Evolutionary conservation across 345 rosid genomes (phyloP).

Genomic region (Hibiscus mutabilis): DNA sequence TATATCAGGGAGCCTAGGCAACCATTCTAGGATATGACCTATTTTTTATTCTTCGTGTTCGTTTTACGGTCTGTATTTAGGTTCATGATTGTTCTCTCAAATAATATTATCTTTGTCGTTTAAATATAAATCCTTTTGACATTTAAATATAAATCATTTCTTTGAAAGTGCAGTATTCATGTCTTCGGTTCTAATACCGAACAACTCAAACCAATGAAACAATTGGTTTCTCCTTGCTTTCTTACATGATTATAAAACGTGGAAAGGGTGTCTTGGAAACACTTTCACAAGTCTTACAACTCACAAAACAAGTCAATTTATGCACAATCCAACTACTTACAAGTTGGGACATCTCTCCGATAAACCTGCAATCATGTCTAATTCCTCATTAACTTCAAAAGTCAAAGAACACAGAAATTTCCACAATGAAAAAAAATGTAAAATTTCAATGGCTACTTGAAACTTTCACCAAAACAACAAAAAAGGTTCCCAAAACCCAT

Average conservation of each 20-base stretch:
- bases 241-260: not conserved
- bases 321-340: no score
- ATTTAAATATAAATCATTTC: no score
- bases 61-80: no score
- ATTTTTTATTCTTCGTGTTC: no score
- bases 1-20: constrained; percentile 7
- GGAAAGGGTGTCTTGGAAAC: not conserved
- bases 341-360: not conserved
- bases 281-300: not conserved
- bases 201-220: no score
- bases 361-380: not conserved
- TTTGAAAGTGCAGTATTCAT: not conserved
- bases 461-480: not conserved
- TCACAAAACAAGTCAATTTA: not conserved
- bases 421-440: not conserved
- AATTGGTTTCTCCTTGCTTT: no score
- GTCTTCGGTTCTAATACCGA: no score
- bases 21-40: constrained; percentile 3
- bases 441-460: not conserved
- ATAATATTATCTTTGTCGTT: no score
- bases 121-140: no score
- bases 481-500: no score
- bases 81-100: not conserved
- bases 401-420: not conserved
- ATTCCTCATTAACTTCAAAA: not conserved